phyloP scores from a whole-genome alignment of 2,329 filamentous ascomycete genomes.

The Xylariaceae sp. region DNA sequence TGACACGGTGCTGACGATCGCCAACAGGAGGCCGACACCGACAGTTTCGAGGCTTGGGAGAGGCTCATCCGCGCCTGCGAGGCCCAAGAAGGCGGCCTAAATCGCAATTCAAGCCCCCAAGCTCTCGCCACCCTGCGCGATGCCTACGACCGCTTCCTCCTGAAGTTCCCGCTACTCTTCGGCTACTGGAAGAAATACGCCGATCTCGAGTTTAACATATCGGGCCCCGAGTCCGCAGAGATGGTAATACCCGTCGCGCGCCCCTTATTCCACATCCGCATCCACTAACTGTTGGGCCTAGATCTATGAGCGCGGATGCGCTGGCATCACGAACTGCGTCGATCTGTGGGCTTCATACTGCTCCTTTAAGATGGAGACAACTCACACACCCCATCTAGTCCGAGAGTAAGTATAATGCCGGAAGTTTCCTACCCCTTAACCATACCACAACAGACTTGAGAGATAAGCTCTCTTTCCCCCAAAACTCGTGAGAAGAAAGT shows the following conservation, averaged over 20 bases:
- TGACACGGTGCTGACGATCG: slow-evolving; percentile 11
- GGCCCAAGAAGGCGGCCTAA: slow-evolving; percentile 84
- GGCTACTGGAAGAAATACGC: slow-evolving; percentile 99
- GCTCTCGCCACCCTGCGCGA: slow-evolving; percentile 84
- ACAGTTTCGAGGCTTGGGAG: slow-evolving; percentile 95
- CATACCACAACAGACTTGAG: slow-evolving; percentile 44
- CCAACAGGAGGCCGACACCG: slow-evolving; percentile 64
- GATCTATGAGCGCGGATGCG: slow-evolving; percentile 94
- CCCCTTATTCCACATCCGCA: not conserved
- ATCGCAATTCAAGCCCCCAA: slow-evolving; percentile 93
- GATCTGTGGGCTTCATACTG: slow-evolving; percentile 98
- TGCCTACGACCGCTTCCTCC: slow-evolving; percentile 87
- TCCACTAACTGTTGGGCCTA: slow-evolving; percentile 38
- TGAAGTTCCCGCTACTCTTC: slow-evolving; percentile 92
- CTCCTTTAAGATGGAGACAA: slow-evolving; percentile 95
- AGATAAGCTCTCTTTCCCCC: slow-evolving; percentile 26
- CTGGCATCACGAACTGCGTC: slow-evolving; percentile 88
- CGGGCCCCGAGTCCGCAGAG: slow-evolving; percentile 93
- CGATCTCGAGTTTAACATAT: slow-evolving; percentile 94
- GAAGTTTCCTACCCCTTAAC: slow-evolving; percentile 68
- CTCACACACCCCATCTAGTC: slow-evolving; percentile 89
- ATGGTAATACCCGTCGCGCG: slow-evolving; percentile 58
- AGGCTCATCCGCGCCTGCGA: slow-evolving; percentile 83
- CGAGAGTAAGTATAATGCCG: slow-evolving; percentile 92
- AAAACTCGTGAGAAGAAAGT: slow-evolving; percentile 23